Percentiles rank a stretch among this genome's conserved stretches.
These are phyloP conservation scores for Cordyceps javanica DNA, from an alignment of 2,329 filamentous ascomycete species.

Conservation along the genomic window DNA sequence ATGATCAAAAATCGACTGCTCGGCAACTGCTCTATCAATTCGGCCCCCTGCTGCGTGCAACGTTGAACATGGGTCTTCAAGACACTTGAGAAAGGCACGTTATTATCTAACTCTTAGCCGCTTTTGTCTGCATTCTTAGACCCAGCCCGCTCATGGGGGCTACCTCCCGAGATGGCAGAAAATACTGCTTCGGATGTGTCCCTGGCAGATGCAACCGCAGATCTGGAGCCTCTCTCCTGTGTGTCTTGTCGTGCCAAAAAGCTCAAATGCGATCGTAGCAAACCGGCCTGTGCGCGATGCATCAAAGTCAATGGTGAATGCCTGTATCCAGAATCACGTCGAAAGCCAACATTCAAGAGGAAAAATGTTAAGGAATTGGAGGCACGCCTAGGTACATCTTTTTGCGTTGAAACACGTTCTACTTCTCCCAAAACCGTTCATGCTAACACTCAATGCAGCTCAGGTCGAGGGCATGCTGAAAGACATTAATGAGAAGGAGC, in stretches of 20 bases:
- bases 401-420: neutral
- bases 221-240: constrained; percentile 60
- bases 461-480: constrained; percentile 79
- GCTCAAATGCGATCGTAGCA: constrained; percentile 76
- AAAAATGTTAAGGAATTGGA: constrained; percentile 89
- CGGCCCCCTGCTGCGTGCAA: neutral
- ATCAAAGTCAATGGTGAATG: constrained; percentile 68
- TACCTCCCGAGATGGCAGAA: constrained; percentile 4
- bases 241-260: constrained; percentile 79
- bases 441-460: constrained; percentile 39
- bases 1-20: neutral
- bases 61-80: neutral
- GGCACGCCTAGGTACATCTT: constrained; percentile 66
- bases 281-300: constrained; percentile 77
- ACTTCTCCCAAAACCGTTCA: neutral
- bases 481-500: constrained; percentile 45
- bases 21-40: neutral
- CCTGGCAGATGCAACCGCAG: constrained; percentile 3
- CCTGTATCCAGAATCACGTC: constrained; percentile 80
- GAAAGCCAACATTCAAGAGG: constrained; percentile 82
- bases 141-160: neutral
- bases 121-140: neutral
- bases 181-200: neutral
- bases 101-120: neutral
- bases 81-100: neutral